phyloP scores from a whole-genome alignment of 192 early-diverging fungal species.

The Backusella australiensis region DNA sequence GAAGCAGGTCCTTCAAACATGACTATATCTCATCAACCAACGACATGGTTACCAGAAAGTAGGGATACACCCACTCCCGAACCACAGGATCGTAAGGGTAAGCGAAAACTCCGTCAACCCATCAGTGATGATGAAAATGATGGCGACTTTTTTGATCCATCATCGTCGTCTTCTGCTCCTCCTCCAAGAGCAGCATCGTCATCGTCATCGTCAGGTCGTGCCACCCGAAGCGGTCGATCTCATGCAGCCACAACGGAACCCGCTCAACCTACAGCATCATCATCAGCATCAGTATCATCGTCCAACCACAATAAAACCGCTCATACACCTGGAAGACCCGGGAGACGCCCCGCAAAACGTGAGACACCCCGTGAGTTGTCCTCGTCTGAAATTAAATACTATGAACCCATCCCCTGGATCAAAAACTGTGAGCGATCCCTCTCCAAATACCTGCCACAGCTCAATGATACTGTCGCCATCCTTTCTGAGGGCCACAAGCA shows the following conservation, averaged over 20 bases:
- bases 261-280: background rate
- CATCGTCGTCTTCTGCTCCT: background rate
- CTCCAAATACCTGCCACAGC: slow-evolving; percentile 61
- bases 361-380: slow-evolving; percentile 6
- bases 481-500: slow-evolving; percentile 57
- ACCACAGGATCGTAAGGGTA: slow-evolving; percentile 18
- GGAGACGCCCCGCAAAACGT: background rate
- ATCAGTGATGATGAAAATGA: slow-evolving; percentile 16
- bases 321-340: background rate
- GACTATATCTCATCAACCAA: background rate
- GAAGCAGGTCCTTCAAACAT: slow-evolving; percentile 4
- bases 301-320: background rate
- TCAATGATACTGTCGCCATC: slow-evolving; percentile 58
- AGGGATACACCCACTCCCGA: background rate
- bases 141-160: background rate
- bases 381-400: slow-evolving; percentile 15
- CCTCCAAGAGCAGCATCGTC: background rate
- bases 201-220: background rate
- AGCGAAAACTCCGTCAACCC: slow-evolving; percentile 9
- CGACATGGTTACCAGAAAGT: background rate
- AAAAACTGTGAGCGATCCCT: slow-evolving; percentile 36
- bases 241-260: background rate
- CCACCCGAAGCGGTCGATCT: background rate
- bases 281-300: background rate
- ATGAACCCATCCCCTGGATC: slow-evolving; percentile 54